Base-by-base conservation (phyloP, 768 basidiomycete species). In the Gloeopeniophorella convolvens region DNA sequence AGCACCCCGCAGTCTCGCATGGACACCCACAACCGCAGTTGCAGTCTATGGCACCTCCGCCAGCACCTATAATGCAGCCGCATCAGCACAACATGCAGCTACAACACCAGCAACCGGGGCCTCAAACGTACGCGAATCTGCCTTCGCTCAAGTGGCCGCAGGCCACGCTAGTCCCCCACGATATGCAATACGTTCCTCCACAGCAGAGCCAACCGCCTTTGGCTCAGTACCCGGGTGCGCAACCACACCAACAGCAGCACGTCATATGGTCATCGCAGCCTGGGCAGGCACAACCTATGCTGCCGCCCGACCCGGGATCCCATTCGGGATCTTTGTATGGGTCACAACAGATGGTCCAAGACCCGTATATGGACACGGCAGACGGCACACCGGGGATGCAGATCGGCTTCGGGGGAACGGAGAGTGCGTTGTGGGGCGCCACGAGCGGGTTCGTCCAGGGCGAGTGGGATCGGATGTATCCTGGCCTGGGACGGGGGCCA, bases 371-470 rank as follows among this genome's bases (percentile, higher is more conserved):
- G 28, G 21, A 42, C 23, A 40, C 15, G 26, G 32, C 31, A 28
- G 44, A 51, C 13, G 27, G 24, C 5, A 5, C 13, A 3, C 21
- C 16, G 31, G 37, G 44, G 2, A 31, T 3, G 20, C 36, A 10
- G 16, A 45, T 72, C 13, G 74, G 77, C 42, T 68, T 73, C 20
- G 72, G 82, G 45, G 80, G 81, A 48, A 64, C 72, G 18, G 68
- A 45, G 32, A 21, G 50, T 9, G 24, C 68, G 18, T 78, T 83
- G 68, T 86, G 83, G 83, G 83, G 83, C 24, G 74, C 83, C 8
- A 74, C 78, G 28, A 72, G 78, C 40, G 79, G 79, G 8, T 81
- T 85, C 60, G 82, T 76, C 45, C 81, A 82, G 53, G 76, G 78
- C 27, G 84, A 85, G 64, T 86, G 84, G 84, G 54, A 45, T 16